Evolutionary conservation across 495 filamentous ascomycete species (phyloP).

Genomic region (Ascodesmis nigricans): DNA sequence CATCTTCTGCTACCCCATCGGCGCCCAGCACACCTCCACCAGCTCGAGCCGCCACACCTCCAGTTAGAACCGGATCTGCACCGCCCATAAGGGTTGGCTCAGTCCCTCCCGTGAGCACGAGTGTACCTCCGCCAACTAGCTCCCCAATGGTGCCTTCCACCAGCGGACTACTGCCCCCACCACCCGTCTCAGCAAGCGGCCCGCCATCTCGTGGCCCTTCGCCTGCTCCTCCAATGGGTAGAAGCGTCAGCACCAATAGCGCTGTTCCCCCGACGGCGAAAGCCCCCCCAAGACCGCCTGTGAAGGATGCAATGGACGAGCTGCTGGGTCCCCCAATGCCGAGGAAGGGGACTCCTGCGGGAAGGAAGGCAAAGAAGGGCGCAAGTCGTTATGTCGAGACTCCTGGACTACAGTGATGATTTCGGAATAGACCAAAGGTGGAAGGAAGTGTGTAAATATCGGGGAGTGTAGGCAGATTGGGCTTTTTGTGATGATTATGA

Average conservation of each 20-base stretch:
- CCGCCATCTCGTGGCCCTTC: no score
- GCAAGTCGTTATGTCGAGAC: constrained; percentile 22
- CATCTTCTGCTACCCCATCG: constrained; percentile 24
- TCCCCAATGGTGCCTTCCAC: no score
- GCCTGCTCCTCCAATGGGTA: constrained; percentile 11
- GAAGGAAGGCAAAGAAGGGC: constrained; percentile 15
- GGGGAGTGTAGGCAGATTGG: no score
- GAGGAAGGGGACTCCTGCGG: constrained; percentile 14
- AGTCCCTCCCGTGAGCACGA: no score
- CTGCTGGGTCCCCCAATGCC: constrained; percentile 20
- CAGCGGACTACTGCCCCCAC: no score
- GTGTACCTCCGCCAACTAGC: no score
- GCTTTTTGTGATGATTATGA: no score
- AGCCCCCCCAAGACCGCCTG: constrained; percentile 20
- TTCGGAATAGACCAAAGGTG: no score
- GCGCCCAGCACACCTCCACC: constrained; percentile 20
- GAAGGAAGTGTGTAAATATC: no score
- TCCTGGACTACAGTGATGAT: constrained; percentile 16
- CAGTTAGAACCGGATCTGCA: constrained; percentile 14
- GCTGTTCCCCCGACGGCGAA: constrained; percentile 3
- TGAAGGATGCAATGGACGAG: constrained; percentile 22
- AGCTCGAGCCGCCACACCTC: constrained; percentile 17
- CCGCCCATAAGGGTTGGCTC: no score
- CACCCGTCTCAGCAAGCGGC: no score
- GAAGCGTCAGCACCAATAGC: not conserved